Evolutionary conservation across 495 filamentous ascomycete genomes (phyloP).

Genomic region (Aspergillus sclerotioniger): DNA sequence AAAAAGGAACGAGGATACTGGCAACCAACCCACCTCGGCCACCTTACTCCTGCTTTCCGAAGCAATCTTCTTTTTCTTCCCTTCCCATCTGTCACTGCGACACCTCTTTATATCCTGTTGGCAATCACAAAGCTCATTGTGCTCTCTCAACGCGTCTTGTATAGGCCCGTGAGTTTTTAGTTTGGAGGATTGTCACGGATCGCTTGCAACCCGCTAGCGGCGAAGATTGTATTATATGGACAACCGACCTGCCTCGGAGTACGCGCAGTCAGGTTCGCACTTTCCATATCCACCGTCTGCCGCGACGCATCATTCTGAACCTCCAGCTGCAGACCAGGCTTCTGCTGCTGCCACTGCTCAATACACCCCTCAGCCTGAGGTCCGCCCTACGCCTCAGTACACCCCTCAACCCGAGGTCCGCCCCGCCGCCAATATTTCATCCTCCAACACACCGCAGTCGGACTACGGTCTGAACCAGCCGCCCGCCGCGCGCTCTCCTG

Average conservation of each 20-base stretch:
- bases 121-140: constrained; percentile 31
- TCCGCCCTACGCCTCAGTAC: constrained; percentile 48
- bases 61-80: constrained; percentile 19
- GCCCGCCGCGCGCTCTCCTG: constrained; percentile 69
- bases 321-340: constrained; percentile 76
- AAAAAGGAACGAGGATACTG: constrained; percentile 3
- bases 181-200: constrained; percentile 26
- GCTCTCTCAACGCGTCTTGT: constrained; percentile 27
- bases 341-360: constrained; percentile 67
- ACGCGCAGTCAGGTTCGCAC: constrained; percentile 98
- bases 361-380: constrained; percentile 48
- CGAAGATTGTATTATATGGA: constrained; percentile 55
- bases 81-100: constrained; percentile 8
- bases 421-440: constrained; percentile 58
- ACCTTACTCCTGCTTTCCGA: constrained; percentile 5
- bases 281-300: constrained; percentile 71
- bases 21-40: background rate
- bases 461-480: constrained; percentile 82
- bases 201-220: constrained; percentile 18
- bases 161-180: constrained; percentile 26
- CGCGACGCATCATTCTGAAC: constrained; percentile 71
- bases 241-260: constrained; percentile 89
- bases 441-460: constrained; percentile 80
- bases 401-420: constrained; percentile 74
- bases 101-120: constrained; percentile 4